Base-by-base conservation (phyloP, 192 early-diverging fungal genomes). In the Polychytrium aggregatum region DNA sequence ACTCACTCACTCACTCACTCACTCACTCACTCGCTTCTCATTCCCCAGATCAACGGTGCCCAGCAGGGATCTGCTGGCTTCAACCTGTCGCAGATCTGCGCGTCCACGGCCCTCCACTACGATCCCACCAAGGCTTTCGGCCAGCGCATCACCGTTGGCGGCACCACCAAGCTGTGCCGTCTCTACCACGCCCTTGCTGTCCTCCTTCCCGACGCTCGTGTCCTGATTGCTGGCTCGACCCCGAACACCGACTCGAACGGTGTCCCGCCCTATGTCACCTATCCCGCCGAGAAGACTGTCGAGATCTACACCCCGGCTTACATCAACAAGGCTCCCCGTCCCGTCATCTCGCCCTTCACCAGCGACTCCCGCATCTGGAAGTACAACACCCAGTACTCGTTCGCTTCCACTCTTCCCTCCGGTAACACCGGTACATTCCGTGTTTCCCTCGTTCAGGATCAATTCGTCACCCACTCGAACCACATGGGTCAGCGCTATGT, bases 1-100 rank as follows among this genome's bases (percentile, higher is more conserved):
- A n/a, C n/a, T n/a, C n/a, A n/a, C n/a, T n/a, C n/a, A n/a, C n/a
- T n/a, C n/a, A n/a, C n/a, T n/a, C n/a, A n/a, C n/a, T n/a, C n/a
- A n/a, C n/a, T n/a, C n/a, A n/a, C n/a, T n/a, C n/a, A n/a, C 47
- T n/a, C 45, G 20, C 13, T 75, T 17, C 42, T 79, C 37, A 59
- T 72, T 31, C 39, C n/a, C n/a, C n/a, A n/a, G n/a, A n/a, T 79
- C 50, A 81, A 81, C 56, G 79, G 79, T 17, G 69, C 66, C 17
- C 48, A 60, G 50, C 42, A 52, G n/a, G 79, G 79, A 18, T 62
- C 55, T 55, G 69, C 72, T 8, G 76, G 78, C 18, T 82, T 56
- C 25, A 64, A 27, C 37, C 5, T 28, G 30, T 41, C 47, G 18
- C 17, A 36, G 22, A 13, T 3, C 30, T 74, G 77, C 22, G 63